Evolutionary conservation across 2,329 filamentous ascomycete genomes (phyloP), one percentile per base, ranked within the genome.

Genomic region (Pseudogymnoascus sp.): DNA sequence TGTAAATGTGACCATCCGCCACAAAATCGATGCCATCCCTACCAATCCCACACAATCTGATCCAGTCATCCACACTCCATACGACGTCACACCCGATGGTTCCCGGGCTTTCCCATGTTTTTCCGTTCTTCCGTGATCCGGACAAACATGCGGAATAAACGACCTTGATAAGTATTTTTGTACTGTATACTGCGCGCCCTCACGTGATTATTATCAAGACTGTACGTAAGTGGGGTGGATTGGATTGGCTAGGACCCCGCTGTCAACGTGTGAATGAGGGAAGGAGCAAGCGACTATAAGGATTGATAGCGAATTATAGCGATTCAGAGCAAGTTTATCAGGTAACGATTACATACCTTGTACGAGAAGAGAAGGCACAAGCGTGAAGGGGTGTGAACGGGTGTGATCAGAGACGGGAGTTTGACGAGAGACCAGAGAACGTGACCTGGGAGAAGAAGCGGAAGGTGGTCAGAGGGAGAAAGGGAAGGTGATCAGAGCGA

Each of bases 81-180:
- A 47, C 22, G 22, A 47, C 41, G 41, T 47, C 41, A 47, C 41
- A 47, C 41, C 41, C 41, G 41, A 47, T 25, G 41, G 18, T 47
- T 25, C 22, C 41, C 41, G 41, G 41, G 20, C 11, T 47, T 47
- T 47, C 41, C 41, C 41, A 47, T 25, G 41, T 47, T 47, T 47
- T 47, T 47, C 41, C 41, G 41, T 47, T 47, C 41, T 47, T 47
- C 41, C 41, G 41, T 47, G 41, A 47, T 47, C 41, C 41, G 41
- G 22, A 28, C 6, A n/a, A 25, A 47, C 12, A 47, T 28, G 41
- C 41, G 41, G 41, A 47, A 47, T 47, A 43, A 25, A 14, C 16
- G 12, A 6, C 39, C 39, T 6, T n/a, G 12, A 43, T 2, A 22
- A 25, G 20, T 43, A 43, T 4, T 43, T 43, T 43, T 43, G 38